phyloP scores from a whole-genome alignment of 441 rosid genomes.

The Corymbia calophylla region DNA sequence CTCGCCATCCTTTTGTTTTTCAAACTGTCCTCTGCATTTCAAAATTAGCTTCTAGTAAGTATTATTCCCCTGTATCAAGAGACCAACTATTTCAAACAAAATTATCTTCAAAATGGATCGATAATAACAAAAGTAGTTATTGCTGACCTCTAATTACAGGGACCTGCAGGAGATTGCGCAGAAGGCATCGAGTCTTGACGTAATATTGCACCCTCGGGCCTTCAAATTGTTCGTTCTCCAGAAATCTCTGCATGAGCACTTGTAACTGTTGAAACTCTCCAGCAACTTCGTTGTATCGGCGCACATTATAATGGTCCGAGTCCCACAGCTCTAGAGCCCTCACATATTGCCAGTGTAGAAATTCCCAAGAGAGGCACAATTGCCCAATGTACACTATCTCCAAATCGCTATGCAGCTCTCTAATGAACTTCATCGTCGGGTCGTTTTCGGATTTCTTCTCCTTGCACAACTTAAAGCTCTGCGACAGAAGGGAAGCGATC shows the following conservation, averaged over 20 bases:
- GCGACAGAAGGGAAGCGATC: conserved; percentile 35
- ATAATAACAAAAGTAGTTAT: neutral
- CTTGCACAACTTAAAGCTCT: conserved; percentile 33
- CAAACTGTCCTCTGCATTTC: conserved; percentile 48
- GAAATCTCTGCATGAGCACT: conserved; percentile 76
- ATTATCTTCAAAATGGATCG: neutral
- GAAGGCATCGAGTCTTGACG: conserved; percentile 55
- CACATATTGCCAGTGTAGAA: conserved; percentile 89
- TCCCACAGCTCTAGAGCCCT: conserved; percentile 68
- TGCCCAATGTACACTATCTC: conserved; percentile 93
- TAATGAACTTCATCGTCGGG: conserved; percentile 44
- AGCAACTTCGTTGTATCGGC: conserved; percentile 68
- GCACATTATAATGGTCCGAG: conserved; percentile 44
- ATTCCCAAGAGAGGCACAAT: conserved; percentile 94
- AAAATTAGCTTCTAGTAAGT: neutral
- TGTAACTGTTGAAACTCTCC: conserved; percentile 89
- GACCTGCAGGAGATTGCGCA: conserved; percentile 86
- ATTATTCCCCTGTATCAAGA: neutral
- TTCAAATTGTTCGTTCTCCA: conserved; percentile 76
- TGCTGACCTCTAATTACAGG: conserved; percentile 74
- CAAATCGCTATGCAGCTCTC: conserved; percentile 56
- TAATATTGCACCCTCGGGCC: conserved; percentile 78
- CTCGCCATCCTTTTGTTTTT: conserved; percentile 42
- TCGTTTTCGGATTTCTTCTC: conserved; percentile 39
- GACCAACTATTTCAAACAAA: neutral